Evolutionary conservation across 352 stramenopile genomes (phyloP), one percentile per base, ranked within the genome.

Genomic region (Phytophthora pseudosyringae): DNA sequence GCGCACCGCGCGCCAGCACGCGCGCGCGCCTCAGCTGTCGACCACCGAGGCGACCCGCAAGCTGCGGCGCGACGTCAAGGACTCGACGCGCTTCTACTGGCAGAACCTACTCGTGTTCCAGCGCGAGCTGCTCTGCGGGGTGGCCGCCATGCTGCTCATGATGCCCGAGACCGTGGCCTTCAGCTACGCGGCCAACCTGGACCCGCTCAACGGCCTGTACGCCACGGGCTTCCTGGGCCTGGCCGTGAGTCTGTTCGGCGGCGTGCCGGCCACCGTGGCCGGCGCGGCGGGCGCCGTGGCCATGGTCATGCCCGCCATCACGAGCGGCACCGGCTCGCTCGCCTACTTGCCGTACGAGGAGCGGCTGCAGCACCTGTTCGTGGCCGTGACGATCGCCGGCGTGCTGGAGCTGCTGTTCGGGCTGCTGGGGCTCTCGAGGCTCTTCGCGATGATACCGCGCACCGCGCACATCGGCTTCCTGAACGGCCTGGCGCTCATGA

Each of bases 401-500:
- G 11, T 95, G 0, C 60, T 98, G 5, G 89, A 98, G 78, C 79
- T 98, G 16, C 28, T 89, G 0, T 92, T 94, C 41, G 91, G 93
- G 0, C 31, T 93, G 3, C 56, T 97, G 4, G 82, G 81, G 3
- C 69, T 98, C 13, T 96, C 90, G 11, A 93, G 91, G 55, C 83
- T 98, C 21, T 97, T 99, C 46, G 80, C 90, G 7, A 87, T 98
- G 62, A 92, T 99, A 43, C 93, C 95, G 0, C 86, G 95, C 64
- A 97, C 93, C 6, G 95, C 98, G 9, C 98, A 98, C 82, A 88
- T 98, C 33, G 95, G 95, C 4, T 99, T 99, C 76, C 86, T 98
- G 25, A 98, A 98, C 75, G 95, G 96, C 3, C 79, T 99, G 33
- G 86, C 93, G 3, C 62, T 98, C 28, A 96, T 99, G 64, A 98